Base-by-base conservation (phyloP, 345 rosid species). In the Ceriops tagal region DNA sequence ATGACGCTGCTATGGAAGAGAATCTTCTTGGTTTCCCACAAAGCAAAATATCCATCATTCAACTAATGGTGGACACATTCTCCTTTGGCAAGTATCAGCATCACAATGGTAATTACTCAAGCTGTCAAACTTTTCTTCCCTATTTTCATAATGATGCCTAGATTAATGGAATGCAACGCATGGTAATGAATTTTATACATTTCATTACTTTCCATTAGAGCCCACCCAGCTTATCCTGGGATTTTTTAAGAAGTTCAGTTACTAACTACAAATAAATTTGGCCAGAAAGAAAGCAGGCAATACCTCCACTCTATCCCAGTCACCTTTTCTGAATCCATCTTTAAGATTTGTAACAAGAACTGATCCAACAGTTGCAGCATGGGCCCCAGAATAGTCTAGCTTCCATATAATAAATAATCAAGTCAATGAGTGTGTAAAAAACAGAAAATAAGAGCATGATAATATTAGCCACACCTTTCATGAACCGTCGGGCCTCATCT, bases 281-380 rank as follows among this genome's bases (percentile, higher is more conserved):
- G 11, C 26, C 58, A 32, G n/a, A 62, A 7, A 43, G 58, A 31
- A 70, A 64, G 58, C 57, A 62, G 49, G 57, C 8, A 22, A 34
- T 78, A 93, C 98, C 96, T 89, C 96, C 75, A 85, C 97, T 77
- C 86, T 80, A 73, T 91, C 96, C 71, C 86, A 86, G 35, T 77
- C 95, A 68, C 91, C 96, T 84, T 85, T 88, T 47, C 86, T 78
- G 67, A 68, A 65, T 65, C 96, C 89, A 10, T 89, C 87, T 74
- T 86, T 88, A 49, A 89, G 82, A 70, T 93, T 91, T 31, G 90
- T 88, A 26, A 89, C 91, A 55, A 86, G 81, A 77, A 93, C 95
- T 74, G 95, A 89, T 65, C 96, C 83, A 65, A 93, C 86, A 35
- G 95, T 91, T 76, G 96, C 90, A 67, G 89, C 84, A 28, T 80